Percentiles rank a stretch among this genome's conserved stretches.
Conservation (phyloP, 371 early-diverging fungal genomes). For the Syncephalastrum contaminatum region DNA sequence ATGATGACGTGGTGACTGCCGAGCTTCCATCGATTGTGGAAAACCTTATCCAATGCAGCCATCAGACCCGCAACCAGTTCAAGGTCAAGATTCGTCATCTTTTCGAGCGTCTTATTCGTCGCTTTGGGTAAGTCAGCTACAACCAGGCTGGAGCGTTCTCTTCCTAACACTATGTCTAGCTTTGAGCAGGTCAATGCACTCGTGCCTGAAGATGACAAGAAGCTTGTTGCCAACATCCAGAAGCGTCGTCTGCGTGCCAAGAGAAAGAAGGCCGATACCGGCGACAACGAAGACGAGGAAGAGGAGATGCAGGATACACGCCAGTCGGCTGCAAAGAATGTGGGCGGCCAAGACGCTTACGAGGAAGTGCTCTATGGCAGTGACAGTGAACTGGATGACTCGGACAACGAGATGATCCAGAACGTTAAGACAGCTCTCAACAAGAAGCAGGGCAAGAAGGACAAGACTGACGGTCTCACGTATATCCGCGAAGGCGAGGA, state of each 20-base stretch:
- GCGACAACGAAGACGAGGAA: constrained; percentile 37
- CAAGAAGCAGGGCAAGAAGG: constrained; percentile 39
- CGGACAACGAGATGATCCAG: constrained; percentile 50
- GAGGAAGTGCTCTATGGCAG: constrained; percentile 89
- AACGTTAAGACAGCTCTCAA: constrained; percentile 29
- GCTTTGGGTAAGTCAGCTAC: constrained; percentile 52
- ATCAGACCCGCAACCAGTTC: constrained; percentile 86
- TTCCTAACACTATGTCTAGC: constrained; percentile 1
- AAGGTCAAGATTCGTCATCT: constrained; percentile 90
- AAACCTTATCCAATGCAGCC: constrained; percentile 78
- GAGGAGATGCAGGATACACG: constrained; percentile 53
- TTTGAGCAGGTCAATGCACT: constrained; percentile 75
- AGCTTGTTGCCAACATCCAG: constrained; percentile 88
- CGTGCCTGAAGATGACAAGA: constrained; percentile 87
- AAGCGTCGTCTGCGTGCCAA: constrained; percentile 88
- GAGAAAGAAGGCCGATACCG: constrained; percentile 62
- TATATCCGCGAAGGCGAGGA: constrained; percentile 82
- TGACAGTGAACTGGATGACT: constrained; percentile 87
- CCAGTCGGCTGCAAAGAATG: constrained; percentile 42
- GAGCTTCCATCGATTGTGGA: constrained; percentile 65
- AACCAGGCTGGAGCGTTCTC: background rate
- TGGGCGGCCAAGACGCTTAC: constrained; percentile 67
- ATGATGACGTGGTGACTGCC: constrained; percentile 61
- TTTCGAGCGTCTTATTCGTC: constrained; percentile 88
- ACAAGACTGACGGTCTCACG: constrained; percentile 35